These are phyloP conservation scores for Phialocephala sp. DNA, from an alignment of 2,329 filamentous ascomycete species.

Conservation along the genomic window DNA sequence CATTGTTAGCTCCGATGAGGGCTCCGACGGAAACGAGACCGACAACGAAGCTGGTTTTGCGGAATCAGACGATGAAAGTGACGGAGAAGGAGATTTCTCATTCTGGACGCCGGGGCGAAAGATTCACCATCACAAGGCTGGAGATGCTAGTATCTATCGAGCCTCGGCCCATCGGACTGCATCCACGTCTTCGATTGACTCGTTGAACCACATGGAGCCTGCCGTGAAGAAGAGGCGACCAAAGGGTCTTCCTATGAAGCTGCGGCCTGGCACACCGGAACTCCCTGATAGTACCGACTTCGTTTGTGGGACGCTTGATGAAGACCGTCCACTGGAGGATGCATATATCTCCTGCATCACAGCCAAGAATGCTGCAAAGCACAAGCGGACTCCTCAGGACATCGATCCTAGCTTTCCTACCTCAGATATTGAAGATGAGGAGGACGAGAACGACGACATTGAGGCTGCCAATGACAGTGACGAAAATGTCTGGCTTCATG, in stretches of 20 bases:
- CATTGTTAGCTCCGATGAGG: slow-evolving; percentile 69
- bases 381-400: slow-evolving; percentile 87
- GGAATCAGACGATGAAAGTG: slow-evolving; percentile 70
- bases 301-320: slow-evolving; percentile 96
- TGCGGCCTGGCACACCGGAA: slow-evolving; percentile 75
- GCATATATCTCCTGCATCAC: slow-evolving; percentile 88
- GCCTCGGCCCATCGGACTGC: slow-evolving; percentile 46
- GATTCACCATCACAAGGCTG: slow-evolving; percentile 37
- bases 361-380: slow-evolving; percentile 80
- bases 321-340: slow-evolving; percentile 92
- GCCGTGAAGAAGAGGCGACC: slow-evolving; percentile 24
- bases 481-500: slow-evolving; percentile 71
- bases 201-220: slow-evolving; percentile 44
- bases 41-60: slow-evolving; percentile 73
- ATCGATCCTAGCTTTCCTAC: slow-evolving; percentile 97
- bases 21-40: slow-evolving; percentile 69
- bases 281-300: slow-evolving; percentile 98
- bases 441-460: slow-evolving; percentile 70
- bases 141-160: slow-evolving; percentile 36
- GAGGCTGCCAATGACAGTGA: slow-evolving; percentile 67
- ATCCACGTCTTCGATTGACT: slow-evolving; percentile 67
- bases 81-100: slow-evolving; percentile 66
- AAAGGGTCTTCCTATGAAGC: slow-evolving; percentile 52
- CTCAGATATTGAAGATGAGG: slow-evolving; percentile 87
- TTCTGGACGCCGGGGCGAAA: slow-evolving; percentile 62